These are phyloP conservation scores for Dalbergia oliveri DNA, from an alignment of 306 rosid species.

Conservation along the genomic window DNA sequence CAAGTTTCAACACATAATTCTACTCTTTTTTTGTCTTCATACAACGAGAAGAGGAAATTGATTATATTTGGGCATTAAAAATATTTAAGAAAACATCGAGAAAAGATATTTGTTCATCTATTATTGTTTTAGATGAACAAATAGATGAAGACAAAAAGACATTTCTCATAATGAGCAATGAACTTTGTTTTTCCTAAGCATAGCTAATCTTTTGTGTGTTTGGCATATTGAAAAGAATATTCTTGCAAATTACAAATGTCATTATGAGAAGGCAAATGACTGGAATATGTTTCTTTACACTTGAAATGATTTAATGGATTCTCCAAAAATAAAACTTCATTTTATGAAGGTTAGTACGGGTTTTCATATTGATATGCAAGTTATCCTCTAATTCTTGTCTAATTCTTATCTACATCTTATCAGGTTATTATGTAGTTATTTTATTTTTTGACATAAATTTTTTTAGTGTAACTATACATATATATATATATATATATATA, in stretches of 20 bases:
- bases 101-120: too few relatives aligned
- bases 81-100: not conserved
- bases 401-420: too few relatives aligned
- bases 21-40: not conserved
- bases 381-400: too few relatives aligned
- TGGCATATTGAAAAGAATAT: constrained; percentile 11
- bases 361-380: not conserved
- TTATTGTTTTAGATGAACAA: not conserved
- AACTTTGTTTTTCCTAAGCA: too few relatives aligned
- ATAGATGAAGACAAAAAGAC: too few relatives aligned
- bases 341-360: not conserved
- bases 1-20: not conserved
- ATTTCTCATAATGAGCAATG: too few relatives aligned
- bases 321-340: too few relatives aligned
- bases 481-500: too few relatives aligned
- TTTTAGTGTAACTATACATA: too few relatives aligned
- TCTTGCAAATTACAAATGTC: not conserved
- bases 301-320: not conserved
- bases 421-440: too few relatives aligned
- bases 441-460: too few relatives aligned
- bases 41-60: not conserved
- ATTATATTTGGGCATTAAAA: not conserved
- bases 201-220: too few relatives aligned
- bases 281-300: not conserved
- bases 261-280: not conserved